Percentiles rank a stretch among this genome's conserved stretches.
Evolutionary conservation across 2,329 filamentous ascomycete species (phyloP).

Genomic region (Cryphonectria parasitica): DNA sequence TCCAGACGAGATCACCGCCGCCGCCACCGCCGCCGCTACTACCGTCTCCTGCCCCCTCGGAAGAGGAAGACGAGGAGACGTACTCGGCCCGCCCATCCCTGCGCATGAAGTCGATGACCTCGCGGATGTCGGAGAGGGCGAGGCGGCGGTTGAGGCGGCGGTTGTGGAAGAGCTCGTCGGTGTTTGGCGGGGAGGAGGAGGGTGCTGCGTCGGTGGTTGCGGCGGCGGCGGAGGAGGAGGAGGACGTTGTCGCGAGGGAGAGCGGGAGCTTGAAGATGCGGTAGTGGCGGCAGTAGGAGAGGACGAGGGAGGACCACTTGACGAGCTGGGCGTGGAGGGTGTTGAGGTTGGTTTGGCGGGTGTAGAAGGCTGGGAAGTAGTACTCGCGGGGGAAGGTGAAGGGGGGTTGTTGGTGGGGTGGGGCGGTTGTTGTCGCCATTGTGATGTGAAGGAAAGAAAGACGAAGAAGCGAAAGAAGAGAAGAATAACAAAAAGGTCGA

Average conservation of each 20-base stretch:
- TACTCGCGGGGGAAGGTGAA: conserved; percentile 68
- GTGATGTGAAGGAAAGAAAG: not conserved
- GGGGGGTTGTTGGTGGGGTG: conserved; percentile 32
- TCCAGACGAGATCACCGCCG: conserved; percentile 62
- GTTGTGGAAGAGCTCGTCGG: conserved; percentile 61
- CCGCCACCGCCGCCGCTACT: conserved; percentile 40
- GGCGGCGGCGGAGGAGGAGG: conserved; percentile 47
- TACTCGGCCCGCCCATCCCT: conserved; percentile 69
- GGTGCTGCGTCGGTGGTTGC: conserved; percentile 37
- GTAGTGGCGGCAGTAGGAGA: conserved; percentile 79
- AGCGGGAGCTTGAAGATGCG: conserved; percentile 77
- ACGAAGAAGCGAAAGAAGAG: not conserved
- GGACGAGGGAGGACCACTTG: conserved; percentile 87
- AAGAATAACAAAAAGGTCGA: not conserved
- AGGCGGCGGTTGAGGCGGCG: conserved; percentile 56
- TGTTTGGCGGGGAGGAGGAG: conserved; percentile 34
- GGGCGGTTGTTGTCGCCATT: conserved; percentile 7
- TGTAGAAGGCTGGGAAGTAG: conserved; percentile 85
- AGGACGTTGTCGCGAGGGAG: conserved; percentile 46
- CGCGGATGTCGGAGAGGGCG: conserved; percentile 53
- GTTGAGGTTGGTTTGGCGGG: conserved; percentile 73
- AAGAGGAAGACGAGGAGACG: conserved; percentile 41
- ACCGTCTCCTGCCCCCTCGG: conserved; percentile 17
- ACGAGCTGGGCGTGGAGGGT: conserved; percentile 76
- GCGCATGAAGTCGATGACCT: conserved; percentile 63